phyloP scores from a whole-genome alignment of 1,284 basidiomycete genomes.

The Melampsora abietis-canadensis region DNA sequence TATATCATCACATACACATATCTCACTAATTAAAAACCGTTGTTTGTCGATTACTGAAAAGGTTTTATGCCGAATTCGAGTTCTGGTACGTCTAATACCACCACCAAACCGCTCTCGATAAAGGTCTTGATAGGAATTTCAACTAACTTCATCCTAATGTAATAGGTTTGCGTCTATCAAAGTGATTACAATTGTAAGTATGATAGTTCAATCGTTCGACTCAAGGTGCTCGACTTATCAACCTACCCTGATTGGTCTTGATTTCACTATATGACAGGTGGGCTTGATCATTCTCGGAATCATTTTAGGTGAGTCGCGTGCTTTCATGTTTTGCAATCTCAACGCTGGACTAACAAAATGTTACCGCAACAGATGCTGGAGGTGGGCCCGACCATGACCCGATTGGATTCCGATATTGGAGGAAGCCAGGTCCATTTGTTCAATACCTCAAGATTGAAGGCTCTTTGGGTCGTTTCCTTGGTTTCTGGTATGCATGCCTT shows the following conservation, averaged over 20 bases:
- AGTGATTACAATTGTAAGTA: conserved; percentile 64
- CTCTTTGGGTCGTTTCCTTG: conserved; percentile 27
- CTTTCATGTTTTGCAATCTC: not conserved
- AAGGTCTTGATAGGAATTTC: not conserved
- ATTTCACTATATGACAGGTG: conserved; percentile 11
- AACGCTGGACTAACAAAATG: too few relatives aligned
- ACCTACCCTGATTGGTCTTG: conserved; percentile 31
- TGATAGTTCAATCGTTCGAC: not conserved
- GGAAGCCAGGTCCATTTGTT: conserved; percentile 57
- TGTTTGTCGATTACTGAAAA: not conserved
- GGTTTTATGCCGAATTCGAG: conserved; percentile 41
- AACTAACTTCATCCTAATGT: not conserved
- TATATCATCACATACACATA: conserved; percentile 14
- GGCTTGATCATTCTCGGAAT: conserved; percentile 40
- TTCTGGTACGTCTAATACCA: conserved; percentile 12
- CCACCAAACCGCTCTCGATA: not conserved
- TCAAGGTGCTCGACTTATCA: not conserved
- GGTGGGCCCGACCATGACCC: conserved; percentile 34
- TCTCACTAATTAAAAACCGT: not conserved
- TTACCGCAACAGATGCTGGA: conserved; percentile 9
- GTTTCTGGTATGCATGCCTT: conserved; percentile 25
- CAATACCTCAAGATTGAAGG: conserved; percentile 47
- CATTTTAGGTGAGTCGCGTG: conserved; percentile 16
- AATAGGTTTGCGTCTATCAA: conserved; percentile 66
- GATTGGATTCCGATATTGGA: conserved; percentile 51